Conservation (phyloP, 2,329 filamentous ascomycete genomes). For the Exophiala bonariae region DNA sequence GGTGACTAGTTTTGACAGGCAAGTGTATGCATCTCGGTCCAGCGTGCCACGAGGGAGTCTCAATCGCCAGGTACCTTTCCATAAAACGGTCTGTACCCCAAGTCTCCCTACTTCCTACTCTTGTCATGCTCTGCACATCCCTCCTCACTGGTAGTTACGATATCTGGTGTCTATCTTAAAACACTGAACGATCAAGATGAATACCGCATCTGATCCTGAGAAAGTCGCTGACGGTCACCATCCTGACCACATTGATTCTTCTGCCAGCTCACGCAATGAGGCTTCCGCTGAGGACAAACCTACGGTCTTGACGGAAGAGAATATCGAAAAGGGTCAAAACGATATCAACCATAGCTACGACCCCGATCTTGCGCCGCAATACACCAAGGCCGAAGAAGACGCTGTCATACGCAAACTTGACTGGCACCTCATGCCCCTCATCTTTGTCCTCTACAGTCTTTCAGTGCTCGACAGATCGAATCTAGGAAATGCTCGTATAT, state of each 20-base stretch:
- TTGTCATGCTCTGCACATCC: too few relatives aligned
- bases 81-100: too few relatives aligned
- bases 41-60: too few relatives aligned
- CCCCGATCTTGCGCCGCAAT: constrained; percentile 9
- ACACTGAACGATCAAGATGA: too few relatives aligned
- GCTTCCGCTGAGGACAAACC: constrained; percentile 15
- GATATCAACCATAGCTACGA: constrained; percentile 13
- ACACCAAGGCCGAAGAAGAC: constrained; percentile 21
- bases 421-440: constrained; percentile 28
- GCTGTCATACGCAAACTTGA: constrained; percentile 24
- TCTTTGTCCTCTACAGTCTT: constrained; percentile 23
- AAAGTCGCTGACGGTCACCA: too few relatives aligned
- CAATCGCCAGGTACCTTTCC: too few relatives aligned
- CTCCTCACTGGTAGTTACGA: too few relatives aligned
- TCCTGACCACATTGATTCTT: constrained; percentile 3
- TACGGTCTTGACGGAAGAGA: constrained; percentile 12
- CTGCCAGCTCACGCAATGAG: neutral
- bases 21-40: too few relatives aligned
- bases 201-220: too few relatives aligned
- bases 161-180: too few relatives aligned
- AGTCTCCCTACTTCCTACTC: too few relatives aligned
- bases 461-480: constrained; percentile 53
- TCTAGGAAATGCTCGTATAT: constrained; percentile 56
- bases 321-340: constrained; percentile 10
- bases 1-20: too few relatives aligned